Evolutionary conservation across 257 asterid genomes (phyloP).

Genomic region (Solanum infundibuliforme): DNA sequence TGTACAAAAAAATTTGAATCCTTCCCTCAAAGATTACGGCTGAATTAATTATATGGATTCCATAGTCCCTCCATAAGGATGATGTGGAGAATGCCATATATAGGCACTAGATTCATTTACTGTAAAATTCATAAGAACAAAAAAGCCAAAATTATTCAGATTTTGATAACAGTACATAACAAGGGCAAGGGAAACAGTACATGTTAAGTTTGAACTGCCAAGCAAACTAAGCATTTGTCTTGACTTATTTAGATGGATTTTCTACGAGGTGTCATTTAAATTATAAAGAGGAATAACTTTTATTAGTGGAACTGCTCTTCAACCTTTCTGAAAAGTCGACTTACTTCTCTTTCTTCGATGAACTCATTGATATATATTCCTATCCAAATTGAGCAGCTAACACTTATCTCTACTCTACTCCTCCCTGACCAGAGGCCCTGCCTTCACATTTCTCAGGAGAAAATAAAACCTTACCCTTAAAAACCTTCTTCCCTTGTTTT

Average conservation of each 20-base stretch:
- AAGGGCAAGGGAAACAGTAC: not conserved
- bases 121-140: not conserved
- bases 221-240: not conserved
- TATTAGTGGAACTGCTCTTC: not conserved
- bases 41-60: not conserved
- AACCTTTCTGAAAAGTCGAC: not conserved
- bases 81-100: not conserved
- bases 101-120: not conserved
- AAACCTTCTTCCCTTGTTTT: not conserved
- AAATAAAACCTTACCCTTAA: not conserved
- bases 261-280: not conserved
- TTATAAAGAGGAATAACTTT: not conserved
- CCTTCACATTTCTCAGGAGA: not conserved
- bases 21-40: not conserved
- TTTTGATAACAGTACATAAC: not conserved
- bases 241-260: not conserved
- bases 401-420: not conserved
- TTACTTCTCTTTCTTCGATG: not conserved
- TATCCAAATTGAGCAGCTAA: not conserved
- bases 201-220: not conserved
- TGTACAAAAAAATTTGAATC: not conserved
- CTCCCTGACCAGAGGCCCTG: not conserved
- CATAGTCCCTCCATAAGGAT: not conserved
- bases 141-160: not conserved
- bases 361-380: not conserved